These are phyloP conservation scores for Saccharomycopsis guyanensis DNA, from an alignment of 805 yeast species.

Conservation along the genomic window DNA sequence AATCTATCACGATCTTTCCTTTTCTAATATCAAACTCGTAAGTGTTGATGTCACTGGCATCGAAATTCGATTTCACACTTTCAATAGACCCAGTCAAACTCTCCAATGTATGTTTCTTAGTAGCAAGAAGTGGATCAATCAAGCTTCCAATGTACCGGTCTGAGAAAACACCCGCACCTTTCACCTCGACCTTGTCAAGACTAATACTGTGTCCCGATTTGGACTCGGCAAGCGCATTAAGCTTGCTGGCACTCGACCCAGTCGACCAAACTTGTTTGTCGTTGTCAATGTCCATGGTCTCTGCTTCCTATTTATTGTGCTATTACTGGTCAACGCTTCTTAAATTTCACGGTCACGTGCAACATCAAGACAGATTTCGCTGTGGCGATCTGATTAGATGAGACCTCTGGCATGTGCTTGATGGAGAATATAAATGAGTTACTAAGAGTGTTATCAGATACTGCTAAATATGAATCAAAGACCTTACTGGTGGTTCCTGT, in stretches of 20 bases:
- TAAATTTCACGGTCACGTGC: no score
- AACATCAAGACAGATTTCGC: no score
- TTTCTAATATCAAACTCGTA: background rate
- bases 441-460: no score
- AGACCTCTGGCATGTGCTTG: no score
- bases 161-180: background rate
- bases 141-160: conserved; percentile 1
- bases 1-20: background rate
- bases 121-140: conserved; percentile 8
- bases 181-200: conserved; percentile 9
- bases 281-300: no score
- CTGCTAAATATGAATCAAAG: no score
- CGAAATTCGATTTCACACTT: background rate
- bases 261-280: background rate
- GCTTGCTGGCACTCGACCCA: background rate
- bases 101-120: conserved; percentile 4
- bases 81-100: conserved; percentile 4
- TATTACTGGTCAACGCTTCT: no score
- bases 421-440: no score
- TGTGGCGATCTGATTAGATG: no score
- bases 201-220: conserved; percentile 1
- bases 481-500: no score
- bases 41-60: background rate
- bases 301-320: no score
- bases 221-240: background rate